Base-by-base conservation (phyloP, 179 eudicot species). In the Silene noctiflora region DNA sequence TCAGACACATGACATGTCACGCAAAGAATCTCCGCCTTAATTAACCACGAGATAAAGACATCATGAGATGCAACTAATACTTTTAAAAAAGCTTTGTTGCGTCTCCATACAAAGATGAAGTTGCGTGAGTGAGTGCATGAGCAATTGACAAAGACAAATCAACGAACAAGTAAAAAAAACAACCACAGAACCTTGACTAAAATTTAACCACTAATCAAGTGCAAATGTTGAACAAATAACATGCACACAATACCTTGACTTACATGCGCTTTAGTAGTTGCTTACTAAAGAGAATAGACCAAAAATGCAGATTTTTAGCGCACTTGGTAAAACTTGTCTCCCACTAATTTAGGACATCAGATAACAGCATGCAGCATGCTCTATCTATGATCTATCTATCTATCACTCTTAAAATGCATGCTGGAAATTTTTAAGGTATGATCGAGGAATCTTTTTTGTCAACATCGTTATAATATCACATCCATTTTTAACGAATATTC, bases 341-440 rank as follows among this genome's bases (percentile, higher is more conserved):
- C 83, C 77, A 80, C 80, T 76, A 56, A 24, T 55, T 39, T 66
- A 42, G 69, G 69, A 80, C 12, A 76, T 64, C 68, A 62, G 0
- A 53, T 35, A 1, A 62, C 51, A 29, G 61, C 67, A 71, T 71
- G 65, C 69, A 21, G 61, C 67, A 64, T 71, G 65, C 69, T 64
- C 19, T 35, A n/a, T 67, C 48, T 27, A 27, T 27, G 29, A 27
- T 27, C 29, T 27, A n/a, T n/a, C n/a, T n/a, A n/a, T n/a, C n/a
- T 67, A 60, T 60, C 39, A 33, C 69, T 69, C 27, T 59, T 67
- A 7, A 22, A 4, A 33, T 33, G 29, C 13, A 31, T 46, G 48
- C 69, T 31, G 29, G 31, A 56, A 59, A 39, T 53, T 71, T 31
- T 2, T 16, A 12, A 73, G 60, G 61, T 73, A 66, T 76, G 17